Conservation (phyloP, 1,284 basidiomycete genomes). For the Acaromyces ingoldii region DNA sequence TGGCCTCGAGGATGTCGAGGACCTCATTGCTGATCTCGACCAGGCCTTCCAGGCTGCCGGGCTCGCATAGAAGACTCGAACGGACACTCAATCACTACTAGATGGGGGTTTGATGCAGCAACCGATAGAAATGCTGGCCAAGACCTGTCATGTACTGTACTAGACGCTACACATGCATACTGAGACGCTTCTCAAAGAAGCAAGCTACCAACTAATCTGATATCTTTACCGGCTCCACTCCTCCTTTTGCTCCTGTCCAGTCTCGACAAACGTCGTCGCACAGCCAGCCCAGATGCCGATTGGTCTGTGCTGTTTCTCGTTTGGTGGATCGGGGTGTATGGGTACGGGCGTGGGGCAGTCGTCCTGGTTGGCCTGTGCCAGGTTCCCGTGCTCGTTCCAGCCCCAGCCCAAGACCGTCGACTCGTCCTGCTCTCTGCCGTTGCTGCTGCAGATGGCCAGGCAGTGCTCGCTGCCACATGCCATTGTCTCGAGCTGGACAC, state of each 20-base stretch:
- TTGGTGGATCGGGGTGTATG: not conserved
- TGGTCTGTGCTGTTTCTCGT: not conserved
- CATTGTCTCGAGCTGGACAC: not conserved
- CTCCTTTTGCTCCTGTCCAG: too few relatives aligned
- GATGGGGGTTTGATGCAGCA: too few relatives aligned
- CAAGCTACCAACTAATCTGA: too few relatives aligned
- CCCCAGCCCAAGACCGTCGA: constrained; percentile 8
- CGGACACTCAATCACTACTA: too few relatives aligned
- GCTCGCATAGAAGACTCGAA: too few relatives aligned
- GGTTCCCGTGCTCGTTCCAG: constrained; percentile 12
- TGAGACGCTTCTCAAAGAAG: too few relatives aligned
- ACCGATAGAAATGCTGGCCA: too few relatives aligned
- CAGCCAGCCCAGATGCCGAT: constrained; percentile 10
- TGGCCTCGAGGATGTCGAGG: constrained; percentile 80
- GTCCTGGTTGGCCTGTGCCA: constrained; percentile 1
- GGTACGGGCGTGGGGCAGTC: constrained; percentile 4
- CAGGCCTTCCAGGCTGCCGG: constrained; percentile 40
- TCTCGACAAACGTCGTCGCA: constrained; percentile 8
- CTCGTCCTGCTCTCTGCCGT: not conserved
- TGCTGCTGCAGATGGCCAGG: not conserved
- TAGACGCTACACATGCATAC: too few relatives aligned
- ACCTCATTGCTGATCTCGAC: constrained; percentile 71
- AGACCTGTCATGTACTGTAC: too few relatives aligned
- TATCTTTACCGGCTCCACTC: too few relatives aligned
- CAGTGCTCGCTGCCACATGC: constrained; percentile 9